These are phyloP conservation scores for Cyclospora cayetanensis DNA, from an alignment of 169 alveolate species.

Conservation along the genomic window DNA sequence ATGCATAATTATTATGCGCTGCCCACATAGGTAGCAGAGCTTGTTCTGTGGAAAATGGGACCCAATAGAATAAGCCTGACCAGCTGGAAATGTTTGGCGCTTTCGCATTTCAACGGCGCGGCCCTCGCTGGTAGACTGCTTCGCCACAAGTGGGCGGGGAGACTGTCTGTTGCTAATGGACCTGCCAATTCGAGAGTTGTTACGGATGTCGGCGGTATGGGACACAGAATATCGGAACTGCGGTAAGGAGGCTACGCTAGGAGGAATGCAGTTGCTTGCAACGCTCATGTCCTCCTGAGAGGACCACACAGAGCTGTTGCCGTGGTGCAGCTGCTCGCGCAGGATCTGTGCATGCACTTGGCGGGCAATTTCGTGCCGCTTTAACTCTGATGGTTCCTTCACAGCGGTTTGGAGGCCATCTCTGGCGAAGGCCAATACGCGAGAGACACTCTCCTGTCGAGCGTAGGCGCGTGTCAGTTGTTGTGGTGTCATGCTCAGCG, in stretches of 20 bases:
- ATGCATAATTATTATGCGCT: too few relatives aligned
- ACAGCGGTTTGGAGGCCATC: conserved; percentile 10
- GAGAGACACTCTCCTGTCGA: conserved; percentile 29
- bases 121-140: not conserved
- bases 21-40: too few relatives aligned
- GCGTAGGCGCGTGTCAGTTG: conserved; percentile 7
- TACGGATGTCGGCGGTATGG: not conserved
- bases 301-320: not conserved
- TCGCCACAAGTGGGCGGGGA: not conserved
- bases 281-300: conserved; percentile 10
- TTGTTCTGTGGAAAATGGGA: too few relatives aligned
- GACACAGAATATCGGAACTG: not conserved
- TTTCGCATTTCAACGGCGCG: not conserved
- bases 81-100: not conserved
- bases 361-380: conserved; percentile 4
- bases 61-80: not conserved
- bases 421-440: not conserved
- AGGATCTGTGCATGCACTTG: not conserved
- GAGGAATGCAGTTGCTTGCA: not conserved
- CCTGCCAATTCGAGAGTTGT: not conserved
- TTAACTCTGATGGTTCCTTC: not conserved
- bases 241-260: not conserved
- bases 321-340: conserved; percentile 30
- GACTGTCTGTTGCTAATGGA: not conserved
- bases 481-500: not conserved